Conservation (phyloP, 2,329 filamentous ascomycete species). For the Rhexocercosporidium sp. region DNA sequence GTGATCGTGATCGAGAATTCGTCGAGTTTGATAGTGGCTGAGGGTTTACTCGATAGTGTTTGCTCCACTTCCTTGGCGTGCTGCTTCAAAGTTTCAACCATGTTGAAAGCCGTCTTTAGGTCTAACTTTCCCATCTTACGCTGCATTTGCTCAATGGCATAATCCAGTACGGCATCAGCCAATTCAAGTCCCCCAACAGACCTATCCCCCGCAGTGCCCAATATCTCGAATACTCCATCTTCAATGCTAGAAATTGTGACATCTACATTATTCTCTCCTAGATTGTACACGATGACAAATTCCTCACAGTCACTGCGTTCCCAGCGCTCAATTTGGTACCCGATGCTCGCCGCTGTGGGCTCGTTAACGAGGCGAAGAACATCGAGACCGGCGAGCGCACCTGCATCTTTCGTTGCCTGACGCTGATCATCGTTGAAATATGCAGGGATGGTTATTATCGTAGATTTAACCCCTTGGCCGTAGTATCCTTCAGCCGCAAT, state of each 20-base stretch:
- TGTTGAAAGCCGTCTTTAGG: not conserved
- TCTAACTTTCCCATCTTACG: not conserved
- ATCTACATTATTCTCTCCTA: constrained; percentile 12
- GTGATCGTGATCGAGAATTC: not conserved
- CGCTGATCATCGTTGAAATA: constrained; percentile 80
- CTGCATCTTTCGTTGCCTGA: constrained; percentile 75
- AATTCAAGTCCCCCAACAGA: constrained; percentile 16
- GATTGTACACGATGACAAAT: constrained; percentile 15
- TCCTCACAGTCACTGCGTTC: not conserved
- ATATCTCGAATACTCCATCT: constrained; percentile 21
- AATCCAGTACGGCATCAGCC: constrained; percentile 1
- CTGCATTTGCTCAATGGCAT: not conserved
- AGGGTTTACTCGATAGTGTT: not conserved
- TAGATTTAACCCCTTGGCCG: not conserved
- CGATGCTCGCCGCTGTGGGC: constrained; percentile 73
- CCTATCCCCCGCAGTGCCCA: constrained; percentile 1
- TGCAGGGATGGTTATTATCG: constrained; percentile 71
- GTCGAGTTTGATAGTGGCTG: not conserved
- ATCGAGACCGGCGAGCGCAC: constrained; percentile 68
- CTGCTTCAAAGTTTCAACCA: not conserved
- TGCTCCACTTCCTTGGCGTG: not conserved
- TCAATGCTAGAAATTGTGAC: constrained; percentile 19
- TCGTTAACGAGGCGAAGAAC: constrained; percentile 79
- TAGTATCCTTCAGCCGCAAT: constrained; percentile 15
- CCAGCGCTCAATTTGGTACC: constrained; percentile 64